Base-by-base conservation (phyloP, 2,329 filamentous ascomycete species). In the Xylariaceae sp. region DNA sequence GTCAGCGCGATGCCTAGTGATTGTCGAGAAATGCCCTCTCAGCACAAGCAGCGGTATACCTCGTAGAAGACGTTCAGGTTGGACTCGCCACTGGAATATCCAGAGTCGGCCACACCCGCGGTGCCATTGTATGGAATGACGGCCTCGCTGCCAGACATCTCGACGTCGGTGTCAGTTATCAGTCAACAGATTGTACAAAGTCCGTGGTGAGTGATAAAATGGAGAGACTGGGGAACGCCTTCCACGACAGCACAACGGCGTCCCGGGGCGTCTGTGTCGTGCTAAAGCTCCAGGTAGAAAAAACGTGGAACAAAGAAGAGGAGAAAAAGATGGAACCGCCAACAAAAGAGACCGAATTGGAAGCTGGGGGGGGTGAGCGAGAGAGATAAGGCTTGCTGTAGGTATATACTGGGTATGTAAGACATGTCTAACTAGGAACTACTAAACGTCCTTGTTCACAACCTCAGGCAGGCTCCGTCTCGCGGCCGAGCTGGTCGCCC, bases 1-100 rank as follows among this genome's bases (percentile, higher is more conserved):
- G 46, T 59, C 34, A 56, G 56, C 49, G 26, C 12, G 10, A 36
- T 21, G 19, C n/a, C 8, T n/a, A 36, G 19, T 34, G 34, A 26
- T 41, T 37, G 26, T 15, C 29, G 44, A 26, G 10, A 21, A 6
- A 34, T 12, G 15, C 10, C 6, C 26, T 21, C 5, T 22, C 15
- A 37, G 16, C 51, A 36, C 54, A 41, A 30, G 43, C 34, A 5
- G 26, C 26, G 46, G 67, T 80, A 62, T 75, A 88, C 86, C 70
- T 89, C 81, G 74, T 95, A 96, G 72, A 83, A 95, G 64, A 92
- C 75, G 72, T 96, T 96, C 62, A 95, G 79, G 71, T 96, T 82
- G 78, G 73, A 84, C 74, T 74, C 70, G 10, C 63, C 67, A 49
- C 70, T 66, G 49, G 78, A 78, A 68, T 78, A 77, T 54, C 80